These are phyloP conservation scores for Pseudogymnoascus sp. DNA, from an alignment of 2,329 filamentous ascomycete species.

Conservation along the genomic window DNA sequence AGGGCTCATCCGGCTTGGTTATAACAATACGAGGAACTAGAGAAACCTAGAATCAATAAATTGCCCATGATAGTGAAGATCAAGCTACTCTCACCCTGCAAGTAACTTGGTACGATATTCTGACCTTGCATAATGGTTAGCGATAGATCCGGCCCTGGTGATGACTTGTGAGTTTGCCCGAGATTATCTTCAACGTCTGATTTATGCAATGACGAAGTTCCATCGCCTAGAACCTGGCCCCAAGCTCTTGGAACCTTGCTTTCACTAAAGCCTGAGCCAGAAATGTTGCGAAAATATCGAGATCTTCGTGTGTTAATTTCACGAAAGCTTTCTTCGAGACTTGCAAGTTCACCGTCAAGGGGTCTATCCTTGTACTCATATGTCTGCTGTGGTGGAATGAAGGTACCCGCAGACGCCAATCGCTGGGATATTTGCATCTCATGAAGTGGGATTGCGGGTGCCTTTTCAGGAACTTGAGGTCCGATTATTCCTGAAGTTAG, in stretches of 20 bases:
- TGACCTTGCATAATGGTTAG: not conserved
- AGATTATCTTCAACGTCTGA: not conserved
- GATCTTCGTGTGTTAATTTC: conserved; percentile 2
- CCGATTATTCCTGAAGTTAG: not conserved
- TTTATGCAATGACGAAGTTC: not conserved
- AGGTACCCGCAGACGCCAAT: conserved; percentile 19
- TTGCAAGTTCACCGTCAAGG: not conserved
- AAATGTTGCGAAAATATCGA: not conserved
- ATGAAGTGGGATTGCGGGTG: conserved; percentile 19
- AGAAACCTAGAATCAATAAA: not conserved
- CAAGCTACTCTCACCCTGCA: not conserved
- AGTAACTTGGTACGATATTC: not conserved
- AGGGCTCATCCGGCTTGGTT: not conserved
- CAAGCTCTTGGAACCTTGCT: not conserved
- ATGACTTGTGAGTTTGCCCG: not conserved
- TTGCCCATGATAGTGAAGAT: not conserved
- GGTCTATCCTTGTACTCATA: not conserved
- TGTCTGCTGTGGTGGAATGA: conserved; percentile 15
- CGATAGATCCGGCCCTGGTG: not conserved
- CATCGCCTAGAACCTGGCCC: not conserved
- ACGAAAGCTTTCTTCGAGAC: not conserved
- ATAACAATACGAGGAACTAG: not conserved
- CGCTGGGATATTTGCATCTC: conserved; percentile 25
- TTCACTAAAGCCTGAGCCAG: not conserved
- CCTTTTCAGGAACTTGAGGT: not conserved